Conservation (phyloP, 177 flowering plant species). For the Telopea speciosissima region DNA sequence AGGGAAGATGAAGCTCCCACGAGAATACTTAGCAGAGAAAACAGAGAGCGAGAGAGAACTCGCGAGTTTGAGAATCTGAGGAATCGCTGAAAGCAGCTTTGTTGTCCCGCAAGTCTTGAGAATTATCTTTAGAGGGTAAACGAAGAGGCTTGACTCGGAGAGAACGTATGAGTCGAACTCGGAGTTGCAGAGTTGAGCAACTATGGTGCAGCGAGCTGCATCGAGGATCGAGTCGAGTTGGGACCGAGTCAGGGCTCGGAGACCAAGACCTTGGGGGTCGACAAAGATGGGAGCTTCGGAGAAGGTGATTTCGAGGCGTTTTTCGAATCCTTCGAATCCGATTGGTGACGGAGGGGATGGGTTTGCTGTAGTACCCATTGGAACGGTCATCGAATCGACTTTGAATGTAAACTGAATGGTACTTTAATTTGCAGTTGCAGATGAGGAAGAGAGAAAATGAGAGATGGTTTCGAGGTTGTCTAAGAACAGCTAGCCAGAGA, state of each 20-base stretch:
- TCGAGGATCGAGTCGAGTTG: constrained; percentile 1
- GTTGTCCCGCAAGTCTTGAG: constrained; percentile 1
- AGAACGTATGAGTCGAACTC: not conserved
- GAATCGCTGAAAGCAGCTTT: not conserved
- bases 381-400: not conserved
- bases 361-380: not conserved
- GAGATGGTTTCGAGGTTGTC: not conserved
- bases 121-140: not conserved
- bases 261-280: not conserved
- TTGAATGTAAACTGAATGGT: not conserved
- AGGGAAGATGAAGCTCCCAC: constrained; percentile 1
- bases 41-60: not conserved
- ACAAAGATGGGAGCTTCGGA: not conserved
- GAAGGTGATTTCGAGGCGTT: constrained; percentile 1
- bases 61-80: constrained; percentile 1
- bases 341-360: not conserved
- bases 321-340: constrained; percentile 3
- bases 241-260: not conserved
- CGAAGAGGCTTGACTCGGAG: not conserved
- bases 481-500: not conserved
- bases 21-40: not conserved
- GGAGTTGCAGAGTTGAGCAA: not conserved
- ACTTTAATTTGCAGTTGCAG: not conserved
- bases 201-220: not conserved
- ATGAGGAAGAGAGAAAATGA: not conserved